phyloP scores from a whole-genome alignment of 495 filamentous ascomycete species.

The Filosporella fistucella region DNA sequence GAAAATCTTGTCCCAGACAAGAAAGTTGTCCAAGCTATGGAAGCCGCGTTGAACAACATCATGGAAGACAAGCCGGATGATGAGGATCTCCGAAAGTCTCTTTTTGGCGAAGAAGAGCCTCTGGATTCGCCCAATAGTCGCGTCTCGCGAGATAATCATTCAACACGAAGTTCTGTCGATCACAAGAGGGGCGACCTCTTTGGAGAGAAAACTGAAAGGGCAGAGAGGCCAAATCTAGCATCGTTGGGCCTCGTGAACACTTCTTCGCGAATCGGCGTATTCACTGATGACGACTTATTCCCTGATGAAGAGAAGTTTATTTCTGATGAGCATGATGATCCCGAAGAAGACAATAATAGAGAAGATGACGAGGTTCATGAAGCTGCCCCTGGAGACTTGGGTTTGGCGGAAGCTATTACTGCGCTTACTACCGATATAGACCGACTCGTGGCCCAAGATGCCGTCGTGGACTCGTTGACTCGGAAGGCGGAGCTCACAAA shows the following conservation, averaged over 20 bases:
- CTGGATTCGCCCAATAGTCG: constrained; percentile 42
- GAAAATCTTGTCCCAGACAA: constrained; percentile 38
- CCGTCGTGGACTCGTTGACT: constrained; percentile 85
- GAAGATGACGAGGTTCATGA: constrained; percentile 84
- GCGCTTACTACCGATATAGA: constrained; percentile 84
- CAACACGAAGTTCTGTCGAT: constrained; percentile 55
- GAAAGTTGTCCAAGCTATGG: constrained; percentile 83
- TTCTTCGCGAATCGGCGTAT: constrained; percentile 78
- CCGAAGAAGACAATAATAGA: constrained; percentile 54
- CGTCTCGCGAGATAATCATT: constrained; percentile 42
- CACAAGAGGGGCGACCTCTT: constrained; percentile 34
- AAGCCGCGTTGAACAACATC: constrained; percentile 90
- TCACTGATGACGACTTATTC: constrained; percentile 89
- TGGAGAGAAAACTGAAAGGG: constrained; percentile 43
- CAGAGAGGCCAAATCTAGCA: constrained; percentile 75
- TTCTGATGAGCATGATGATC: constrained; percentile 79
- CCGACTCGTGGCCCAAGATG: constrained; percentile 79
- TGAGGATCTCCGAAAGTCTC: constrained; percentile 55
- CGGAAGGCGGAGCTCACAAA: constrained; percentile 96
- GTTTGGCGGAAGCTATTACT: constrained; percentile 87
- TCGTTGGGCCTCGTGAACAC: constrained; percentile 85
- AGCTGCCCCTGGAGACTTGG: constrained; percentile 92
- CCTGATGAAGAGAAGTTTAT: constrained; percentile 83
- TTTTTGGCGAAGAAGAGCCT: constrained; percentile 49
- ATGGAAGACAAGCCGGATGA: constrained; percentile 70